A percentile compares a stretch with the other conserved stretches of the same genome.
Evolutionary conservation across 176 grass and related monocot species (phyloP).

Genomic region (Poa annua): DNA sequence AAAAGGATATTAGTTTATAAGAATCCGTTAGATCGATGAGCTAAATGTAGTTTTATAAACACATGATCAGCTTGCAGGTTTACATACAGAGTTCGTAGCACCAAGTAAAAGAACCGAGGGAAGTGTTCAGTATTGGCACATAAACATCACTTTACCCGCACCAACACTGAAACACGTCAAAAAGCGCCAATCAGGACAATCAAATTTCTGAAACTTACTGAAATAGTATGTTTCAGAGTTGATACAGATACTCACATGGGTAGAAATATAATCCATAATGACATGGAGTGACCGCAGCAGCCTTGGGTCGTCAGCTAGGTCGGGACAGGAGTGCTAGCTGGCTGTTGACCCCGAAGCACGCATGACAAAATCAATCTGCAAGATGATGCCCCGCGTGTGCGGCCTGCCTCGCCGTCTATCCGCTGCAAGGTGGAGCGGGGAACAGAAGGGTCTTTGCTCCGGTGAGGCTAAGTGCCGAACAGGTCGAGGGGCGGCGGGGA

Average conservation of each 20-base stretch:
- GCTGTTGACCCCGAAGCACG: too few species aligned
- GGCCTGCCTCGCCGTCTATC: too few species aligned
- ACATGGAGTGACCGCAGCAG: too few species aligned
- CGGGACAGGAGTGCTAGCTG: too few species aligned
- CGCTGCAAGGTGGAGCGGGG: too few species aligned
- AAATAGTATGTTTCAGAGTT: background rate
- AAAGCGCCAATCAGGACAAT: constrained; percentile 7
- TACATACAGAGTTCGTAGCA: constrained; percentile 18
- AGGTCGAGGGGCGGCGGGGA: too few species aligned
- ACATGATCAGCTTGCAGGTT: background rate
- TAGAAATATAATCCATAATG: too few species aligned
- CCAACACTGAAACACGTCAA: constrained; percentile 66
- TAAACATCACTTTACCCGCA: constrained; percentile 62
- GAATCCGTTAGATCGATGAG: constrained; percentile 19
- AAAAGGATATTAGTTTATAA: background rate
- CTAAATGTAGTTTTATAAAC: constrained; percentile 15
- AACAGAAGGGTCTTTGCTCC: too few species aligned
- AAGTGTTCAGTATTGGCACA: background rate
- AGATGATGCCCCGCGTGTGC: too few species aligned
- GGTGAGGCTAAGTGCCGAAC: too few species aligned
- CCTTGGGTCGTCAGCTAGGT: too few species aligned
- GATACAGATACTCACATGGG: background rate
- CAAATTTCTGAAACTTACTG: background rate
- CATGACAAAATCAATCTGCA: too few species aligned
- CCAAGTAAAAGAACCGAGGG: constrained; percentile 54